Base-by-base conservation (phyloP, 208 protist genomes). In the Angomonas ambiguus region DNA sequence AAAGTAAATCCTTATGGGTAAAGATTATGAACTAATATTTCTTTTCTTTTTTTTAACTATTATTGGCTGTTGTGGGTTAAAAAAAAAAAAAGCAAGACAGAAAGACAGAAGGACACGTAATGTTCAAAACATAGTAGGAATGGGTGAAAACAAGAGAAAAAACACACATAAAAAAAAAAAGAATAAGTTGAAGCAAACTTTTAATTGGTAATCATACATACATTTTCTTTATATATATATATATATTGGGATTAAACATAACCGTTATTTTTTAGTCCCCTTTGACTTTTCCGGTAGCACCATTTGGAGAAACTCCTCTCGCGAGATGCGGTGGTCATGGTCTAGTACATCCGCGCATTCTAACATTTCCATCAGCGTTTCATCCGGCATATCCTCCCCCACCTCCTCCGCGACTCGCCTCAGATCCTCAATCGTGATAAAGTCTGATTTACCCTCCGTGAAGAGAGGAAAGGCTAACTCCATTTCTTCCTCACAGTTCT, bases 361-460 rank as follows among this genome's bases (percentile, higher is more conserved):
- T 51, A 99, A 95, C 88, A 99, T 98, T 58, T 94, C 94, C 64
- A 91, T 69, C 42, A 99, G 72, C 31, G 98, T 92, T 22, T 98
- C 96, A 24, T 99, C 98, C 6, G 95, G 82, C 25, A 99, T 85
- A 53, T 97, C 87, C 74, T 99, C 97, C 4, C 95, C 96, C 2
- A 99, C 76, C 66, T 98, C 95, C 1, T 71, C 77, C 22, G 96
- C 93, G 8, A 98, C 95, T 0, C 89, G 66, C 59, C 96, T 96
- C 22, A 99, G 76, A 75, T 99, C 98, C 10, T 98, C 93, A 33
- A 99, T 82, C 18, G 91, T 95, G 63, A 98, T 98, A 63, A 80
- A 96, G 51, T 98, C 94, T 1, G 94, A 96, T 64, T 92, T 88
- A 28, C 96, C 97, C 27, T 91, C 80, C 25, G 97, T 97, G 78